Base-by-base conservation (phyloP, 176 grass and related monocot species). In the Raddia guianensis region DNA sequence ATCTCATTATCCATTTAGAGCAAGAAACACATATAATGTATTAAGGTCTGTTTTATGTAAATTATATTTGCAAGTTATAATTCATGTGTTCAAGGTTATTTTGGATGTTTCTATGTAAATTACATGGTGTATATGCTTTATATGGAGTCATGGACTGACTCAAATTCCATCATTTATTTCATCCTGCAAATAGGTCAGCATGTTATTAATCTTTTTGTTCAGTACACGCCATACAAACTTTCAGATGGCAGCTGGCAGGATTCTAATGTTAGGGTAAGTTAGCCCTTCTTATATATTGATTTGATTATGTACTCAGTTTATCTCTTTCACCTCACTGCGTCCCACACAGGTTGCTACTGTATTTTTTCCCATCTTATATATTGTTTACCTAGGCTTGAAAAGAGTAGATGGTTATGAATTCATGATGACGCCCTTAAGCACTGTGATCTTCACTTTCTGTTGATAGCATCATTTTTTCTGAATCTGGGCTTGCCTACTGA, bases 201-300 rank as follows among this genome's bases (percentile, higher is more conserved):
- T 85, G 96, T 95, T 63, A 80, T 98, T 70, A 98, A 98, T 72
- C 90, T 98, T 62, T 98, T 98, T 70, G 76, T 98, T 86, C 96
- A 98, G 63, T 98, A 98, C 79, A 95, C 96, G 16, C 96, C 92
- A 10, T 98, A 93, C 82, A 91, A 90, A 78, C 90, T 95, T 70
- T 79, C 82, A 45, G 84, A 95, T 80, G 90, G 96, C 83, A 93
- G 84, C 45, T 98, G 96, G 96, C 81, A 91, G 59, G 92, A 98
- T 80, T 78, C 90, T 81, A 77, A 27, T 88, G 61, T 98, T 83
- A 93, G 96, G 91, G 96, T 98, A 82, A 90, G 96, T 89, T 81
- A 57, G 76, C 44, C 80, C 65, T 53, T 83, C 54, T 84, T 60
- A 72, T 49, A 54, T 21, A 80, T 68, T 69, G 53, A 70, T 79